phyloP scores from a whole-genome alignment of 2,329 filamentous ascomycete species.

The Mycocentrospora acerina region DNA sequence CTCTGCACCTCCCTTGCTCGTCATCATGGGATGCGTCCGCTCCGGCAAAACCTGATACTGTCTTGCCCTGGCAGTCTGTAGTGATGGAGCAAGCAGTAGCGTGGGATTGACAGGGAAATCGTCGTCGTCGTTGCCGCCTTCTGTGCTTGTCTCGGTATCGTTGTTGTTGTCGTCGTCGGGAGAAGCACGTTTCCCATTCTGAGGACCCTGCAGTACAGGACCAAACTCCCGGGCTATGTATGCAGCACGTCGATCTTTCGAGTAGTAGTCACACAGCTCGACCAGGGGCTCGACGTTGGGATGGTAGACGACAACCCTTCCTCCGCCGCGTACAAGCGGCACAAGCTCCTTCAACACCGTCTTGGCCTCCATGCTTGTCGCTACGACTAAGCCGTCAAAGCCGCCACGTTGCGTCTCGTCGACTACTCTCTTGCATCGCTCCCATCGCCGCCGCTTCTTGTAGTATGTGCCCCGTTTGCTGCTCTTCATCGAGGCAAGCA shows the following conservation, averaged over 20 bases:
- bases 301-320: conserved; percentile 82
- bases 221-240: conserved; percentile 48
- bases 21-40: conserved; percentile 93
- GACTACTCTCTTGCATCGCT: conserved; percentile 69
- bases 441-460: conserved; percentile 85
- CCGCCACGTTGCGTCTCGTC: conserved; percentile 72
- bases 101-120: conserved; percentile 90
- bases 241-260: conserved; percentile 73
- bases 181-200: conserved; percentile 15
- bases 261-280: conserved; percentile 79
- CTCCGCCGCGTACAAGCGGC: conserved; percentile 79
- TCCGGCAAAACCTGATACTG: conserved; percentile 91
- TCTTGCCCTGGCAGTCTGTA: conserved; percentile 78
- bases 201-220: conserved; percentile 8
- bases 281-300: conserved; percentile 78
- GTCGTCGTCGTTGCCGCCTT: conserved; percentile 39
- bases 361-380: conserved; percentile 77
- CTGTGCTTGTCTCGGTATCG: conserved; percentile 15
- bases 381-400: conserved; percentile 82
- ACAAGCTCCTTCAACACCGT: conserved; percentile 74
- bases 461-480: conserved; percentile 83
- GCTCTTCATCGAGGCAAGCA: conserved; percentile 71
- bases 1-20: conserved; percentile 79
- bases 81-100: conserved; percentile 71
- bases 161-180: conserved; percentile 16